These are phyloP conservation scores for Asclepias syriaca DNA, from an alignment of 257 asterid species.

Conservation along the genomic window DNA sequence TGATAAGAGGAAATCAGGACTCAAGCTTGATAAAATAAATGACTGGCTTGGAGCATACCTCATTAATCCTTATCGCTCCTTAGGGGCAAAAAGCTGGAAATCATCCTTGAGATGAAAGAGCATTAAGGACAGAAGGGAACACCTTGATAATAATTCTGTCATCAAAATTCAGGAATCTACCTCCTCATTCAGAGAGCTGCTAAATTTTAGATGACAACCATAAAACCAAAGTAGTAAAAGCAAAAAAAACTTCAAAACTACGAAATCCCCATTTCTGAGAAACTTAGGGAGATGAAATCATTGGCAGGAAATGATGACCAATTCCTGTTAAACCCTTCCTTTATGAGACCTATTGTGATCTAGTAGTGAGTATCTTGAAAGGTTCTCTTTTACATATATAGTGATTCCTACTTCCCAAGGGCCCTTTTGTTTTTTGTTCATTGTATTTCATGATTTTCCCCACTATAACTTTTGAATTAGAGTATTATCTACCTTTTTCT, in stretches of 20 bases:
- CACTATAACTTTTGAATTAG: too few species aligned
- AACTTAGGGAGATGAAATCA: neutral
- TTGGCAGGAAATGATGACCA: neutral
- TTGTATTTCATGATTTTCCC: too few species aligned
- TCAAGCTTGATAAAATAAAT: neutral
- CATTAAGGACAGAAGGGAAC: neutral
- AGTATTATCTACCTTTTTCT: too few species aligned
- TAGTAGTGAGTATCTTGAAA: neutral
- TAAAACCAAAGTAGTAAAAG: neutral
- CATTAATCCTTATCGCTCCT: neutral
- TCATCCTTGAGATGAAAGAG: neutral
- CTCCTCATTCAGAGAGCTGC: neutral
- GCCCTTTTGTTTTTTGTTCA: too few species aligned
- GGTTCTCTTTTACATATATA: too few species aligned
- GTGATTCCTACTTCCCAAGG: too few species aligned
- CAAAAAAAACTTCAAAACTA: too few species aligned
- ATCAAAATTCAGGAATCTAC: neutral
- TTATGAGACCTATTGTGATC: neutral
- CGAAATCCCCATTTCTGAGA: neutral
- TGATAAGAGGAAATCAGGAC: neutral
- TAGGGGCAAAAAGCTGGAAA: neutral
- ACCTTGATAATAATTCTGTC: too few species aligned
- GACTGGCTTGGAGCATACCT: neutral
- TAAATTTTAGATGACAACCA: neutral
- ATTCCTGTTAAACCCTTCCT: neutral